Evolutionary conservation across 2,329 filamentous ascomycete genomes (phyloP), one percentile per base, ranked within the genome.

Genomic region (Seiridium cupressi): DNA sequence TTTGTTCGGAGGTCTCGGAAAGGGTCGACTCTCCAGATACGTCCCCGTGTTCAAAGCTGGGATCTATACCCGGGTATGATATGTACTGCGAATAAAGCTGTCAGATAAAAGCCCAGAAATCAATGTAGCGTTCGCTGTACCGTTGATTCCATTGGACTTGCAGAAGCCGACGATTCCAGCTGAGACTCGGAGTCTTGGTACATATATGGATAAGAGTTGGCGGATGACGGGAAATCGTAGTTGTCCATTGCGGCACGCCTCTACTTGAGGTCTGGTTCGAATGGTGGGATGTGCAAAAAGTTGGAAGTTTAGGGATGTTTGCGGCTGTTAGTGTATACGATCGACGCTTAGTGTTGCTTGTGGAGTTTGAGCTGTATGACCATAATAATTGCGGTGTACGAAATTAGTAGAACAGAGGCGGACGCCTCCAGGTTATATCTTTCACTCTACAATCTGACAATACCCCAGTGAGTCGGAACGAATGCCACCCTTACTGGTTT

Each of bases 121-220:
- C 18, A 26, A 26, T 26, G 18, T 26, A 32, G 51, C n/a, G n/a
- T 4, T 34, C 26, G 51, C 63, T 73, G 61, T 68, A 78, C 75
- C 38, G 70, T 68, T 57, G 74, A 76, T 51, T 72, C 71, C 61
- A 70, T 72, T 10, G 75, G 73, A 64, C 75, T 76, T 51, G 76
- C 73, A 3, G 73, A 72, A 48, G 72, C 71, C 4, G 76, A 76
- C 11, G 68, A 66, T 60, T 75, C 74, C 48, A 72, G 63, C 57
- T 75, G 76, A 8, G 72, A 67, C 31, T 77, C 75, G n/a, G 68
- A 57, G 34, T 77, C 73, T 9, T 67, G 69, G 61, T 74, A 77
- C 46, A 72, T 63, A 57, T 74, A 75, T 35, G 70, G 68, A 57
- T 71, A 64, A 4, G 72, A 69, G 51, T 68, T 68, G 18, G 69